Evolutionary conservation across 345 rosid genomes (phyloP).

Genomic region (Hypericum androsaemum): DNA sequence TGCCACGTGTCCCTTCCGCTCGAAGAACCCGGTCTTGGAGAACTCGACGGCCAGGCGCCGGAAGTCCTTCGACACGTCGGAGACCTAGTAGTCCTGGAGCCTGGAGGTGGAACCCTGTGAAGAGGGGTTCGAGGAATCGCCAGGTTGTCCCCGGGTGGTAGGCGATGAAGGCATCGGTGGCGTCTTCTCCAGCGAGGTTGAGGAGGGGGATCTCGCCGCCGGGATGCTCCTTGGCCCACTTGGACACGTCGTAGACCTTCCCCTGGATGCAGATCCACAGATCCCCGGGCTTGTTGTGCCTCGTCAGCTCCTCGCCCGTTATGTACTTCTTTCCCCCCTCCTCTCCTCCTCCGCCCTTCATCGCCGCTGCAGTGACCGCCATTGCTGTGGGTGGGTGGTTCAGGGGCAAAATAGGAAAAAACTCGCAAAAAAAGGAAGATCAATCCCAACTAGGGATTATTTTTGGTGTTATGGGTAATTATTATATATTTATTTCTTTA

Average conservation of each 20-base stretch:
- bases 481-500: too few species aligned
- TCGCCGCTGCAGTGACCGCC: too few species aligned
- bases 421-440: too few species aligned
- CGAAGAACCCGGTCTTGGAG: slow-evolving; percentile 59
- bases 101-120: slow-evolving; percentile 52
- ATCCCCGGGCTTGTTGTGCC: slow-evolving; percentile 60
- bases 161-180: slow-evolving; percentile 86
- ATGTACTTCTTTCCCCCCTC: slow-evolving; percentile 40
- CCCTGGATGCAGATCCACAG: slow-evolving; percentile 87
- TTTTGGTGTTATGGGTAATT: too few species aligned
- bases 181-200: too few species aligned
- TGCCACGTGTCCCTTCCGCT: slow-evolving; percentile 61
- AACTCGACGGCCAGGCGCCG: slow-evolving; percentile 50
- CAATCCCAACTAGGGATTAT: too few species aligned
- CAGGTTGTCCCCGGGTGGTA: slow-evolving; percentile 86
- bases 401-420: too few species aligned
- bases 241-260: too few species aligned
- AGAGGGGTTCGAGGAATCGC: slow-evolving; percentile 55
- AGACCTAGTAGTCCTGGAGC: slow-evolving; percentile 52
- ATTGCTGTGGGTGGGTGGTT: too few species aligned
- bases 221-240: too few species aligned
- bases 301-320: slow-evolving; percentile 45
- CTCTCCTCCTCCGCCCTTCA: too few species aligned
- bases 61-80: slow-evolving; percentile 74
- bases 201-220: too few species aligned